phyloP scores from a whole-genome alignment of 2,329 filamentous ascomycete species.

The Nemania abortiva region DNA sequence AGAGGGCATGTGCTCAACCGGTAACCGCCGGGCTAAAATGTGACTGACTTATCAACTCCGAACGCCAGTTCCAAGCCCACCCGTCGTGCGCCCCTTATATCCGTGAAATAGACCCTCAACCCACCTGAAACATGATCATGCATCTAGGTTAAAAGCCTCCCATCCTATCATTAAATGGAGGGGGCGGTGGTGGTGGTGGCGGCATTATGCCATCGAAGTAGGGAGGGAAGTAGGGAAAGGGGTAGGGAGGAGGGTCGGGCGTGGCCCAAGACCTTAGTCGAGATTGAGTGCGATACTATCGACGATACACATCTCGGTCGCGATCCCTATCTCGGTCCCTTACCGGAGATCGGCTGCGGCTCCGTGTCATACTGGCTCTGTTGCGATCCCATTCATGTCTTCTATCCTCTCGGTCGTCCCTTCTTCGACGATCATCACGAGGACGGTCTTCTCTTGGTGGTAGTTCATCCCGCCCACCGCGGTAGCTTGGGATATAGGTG shows the following conservation, averaged over 20 bases:
- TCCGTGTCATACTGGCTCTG: conserved; percentile 57
- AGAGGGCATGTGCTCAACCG: conserved; percentile 1
- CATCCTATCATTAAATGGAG: conserved; percentile 4
- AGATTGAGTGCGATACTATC: conserved; percentile 54
- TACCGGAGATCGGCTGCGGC: conserved; percentile 60
- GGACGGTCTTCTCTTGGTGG: conserved; percentile 54
- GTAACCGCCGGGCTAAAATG: conserved; percentile 11
- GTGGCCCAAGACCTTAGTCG: conserved; percentile 8
- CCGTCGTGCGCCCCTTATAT: conserved; percentile 23
- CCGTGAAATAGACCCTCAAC: background rate
- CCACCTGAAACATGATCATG: conserved; percentile 22
- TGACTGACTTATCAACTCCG: conserved; percentile 21
- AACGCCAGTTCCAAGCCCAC: conserved; percentile 27
- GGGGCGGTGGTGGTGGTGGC: background rate
- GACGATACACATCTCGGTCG: conserved; percentile 64
- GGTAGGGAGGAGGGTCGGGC: background rate
- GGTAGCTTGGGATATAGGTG: conserved; percentile 65
- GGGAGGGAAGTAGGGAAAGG: background rate
- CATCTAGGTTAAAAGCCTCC: conserved; percentile 21
- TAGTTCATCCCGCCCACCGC: conserved; percentile 53
- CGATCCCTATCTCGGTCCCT: conserved; percentile 46
- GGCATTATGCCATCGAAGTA: background rate
- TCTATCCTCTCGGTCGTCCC: conserved; percentile 55
- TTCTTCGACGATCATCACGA: conserved; percentile 53
- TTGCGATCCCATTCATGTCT: conserved; percentile 56